phyloP scores from a whole-genome alignment of 495 filamentous ascomycete genomes.

The Penicillium crystallinum region DNA sequence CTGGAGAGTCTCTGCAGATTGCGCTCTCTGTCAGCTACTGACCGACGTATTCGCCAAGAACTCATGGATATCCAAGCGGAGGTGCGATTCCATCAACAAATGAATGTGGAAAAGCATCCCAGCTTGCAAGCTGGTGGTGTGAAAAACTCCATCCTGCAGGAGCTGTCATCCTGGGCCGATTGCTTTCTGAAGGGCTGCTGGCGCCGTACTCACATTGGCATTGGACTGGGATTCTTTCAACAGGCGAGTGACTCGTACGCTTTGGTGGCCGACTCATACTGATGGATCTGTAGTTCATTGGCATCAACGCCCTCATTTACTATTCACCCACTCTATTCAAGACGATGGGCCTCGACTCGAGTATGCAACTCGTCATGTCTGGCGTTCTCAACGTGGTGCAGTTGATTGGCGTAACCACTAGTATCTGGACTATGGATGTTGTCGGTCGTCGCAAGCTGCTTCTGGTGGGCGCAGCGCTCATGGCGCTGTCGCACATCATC shows the following conservation, averaged over 20 bases:
- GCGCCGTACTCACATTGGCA: slow-evolving; percentile 51
- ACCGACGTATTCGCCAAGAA: slow-evolving; percentile 44
- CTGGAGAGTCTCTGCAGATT: slow-evolving; percentile 41
- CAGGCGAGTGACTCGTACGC: slow-evolving; percentile 22
- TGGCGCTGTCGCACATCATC: slow-evolving; percentile 47
- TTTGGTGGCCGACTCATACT: background rate
- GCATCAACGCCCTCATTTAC: slow-evolving; percentile 51
- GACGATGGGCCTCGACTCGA: slow-evolving; percentile 51
- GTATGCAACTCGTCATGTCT: slow-evolving; percentile 55
- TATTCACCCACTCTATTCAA: slow-evolving; percentile 54
- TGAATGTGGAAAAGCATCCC: slow-evolving; percentile 42
- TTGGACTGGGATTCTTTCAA: slow-evolving; percentile 53
- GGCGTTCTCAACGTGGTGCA: slow-evolving; percentile 55
- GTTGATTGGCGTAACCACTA: slow-evolving; percentile 42
- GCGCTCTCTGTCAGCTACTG: slow-evolving; percentile 36
- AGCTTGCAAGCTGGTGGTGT: slow-evolving; percentile 30
- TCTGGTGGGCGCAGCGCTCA: slow-evolving; percentile 39
- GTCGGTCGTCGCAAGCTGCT: slow-evolving; percentile 45
- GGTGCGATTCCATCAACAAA: slow-evolving; percentile 44
- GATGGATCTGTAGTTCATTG: slow-evolving; percentile 35
- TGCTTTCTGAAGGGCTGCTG: slow-evolving; percentile 49
- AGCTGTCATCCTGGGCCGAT: slow-evolving; percentile 44
- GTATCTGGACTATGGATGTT: slow-evolving; percentile 47
- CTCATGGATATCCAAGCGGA: slow-evolving; percentile 49
- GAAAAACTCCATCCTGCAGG: slow-evolving; percentile 31